These are phyloP conservation scores for Clonostachys byssicola DNA, from an alignment of 2,329 filamentous ascomycete genomes.

Conservation along the genomic window DNA sequence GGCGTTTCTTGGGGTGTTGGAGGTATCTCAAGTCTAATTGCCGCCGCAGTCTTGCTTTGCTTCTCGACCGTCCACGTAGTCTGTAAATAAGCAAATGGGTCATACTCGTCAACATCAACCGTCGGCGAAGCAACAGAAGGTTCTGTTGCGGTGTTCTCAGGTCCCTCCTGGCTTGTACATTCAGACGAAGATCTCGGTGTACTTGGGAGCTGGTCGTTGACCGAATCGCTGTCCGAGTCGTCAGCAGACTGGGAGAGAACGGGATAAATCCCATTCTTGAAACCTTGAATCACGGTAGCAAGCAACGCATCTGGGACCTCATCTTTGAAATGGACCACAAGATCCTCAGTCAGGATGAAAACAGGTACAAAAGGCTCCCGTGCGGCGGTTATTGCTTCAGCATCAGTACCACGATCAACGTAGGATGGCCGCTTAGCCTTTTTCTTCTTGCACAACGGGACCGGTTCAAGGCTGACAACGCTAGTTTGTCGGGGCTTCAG, in stretches of 20 bases:
- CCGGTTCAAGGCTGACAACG: constrained; percentile 18
- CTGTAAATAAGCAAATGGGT: constrained; percentile 36
- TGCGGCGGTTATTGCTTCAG: constrained; percentile 12
- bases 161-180: background rate
- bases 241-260: constrained; percentile 12
- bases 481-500: constrained; percentile 17
- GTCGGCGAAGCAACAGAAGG: constrained; percentile 5
- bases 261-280: constrained; percentile 23
- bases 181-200: constrained; percentile 15
- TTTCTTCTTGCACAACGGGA: constrained; percentile 17
- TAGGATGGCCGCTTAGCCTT: constrained; percentile 19
- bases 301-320: constrained; percentile 34
- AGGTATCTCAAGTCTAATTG: constrained; percentile 22
- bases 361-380: constrained; percentile 31
- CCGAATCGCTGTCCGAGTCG: constrained; percentile 10
- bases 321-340: constrained; percentile 50
- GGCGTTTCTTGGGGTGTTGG: constrained; percentile 40
- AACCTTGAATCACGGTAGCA: constrained; percentile 39
- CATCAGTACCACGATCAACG: constrained; percentile 34
- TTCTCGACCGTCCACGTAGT: constrained; percentile 10
- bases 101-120: constrained; percentile 33
- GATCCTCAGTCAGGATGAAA: constrained; percentile 49
- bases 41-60: constrained; percentile 3
- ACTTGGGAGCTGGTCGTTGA: constrained; percentile 11
- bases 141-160: constrained; percentile 5